Base-by-base conservation (phyloP, 306 rosid species). In the Fragaria iinumae region DNA sequence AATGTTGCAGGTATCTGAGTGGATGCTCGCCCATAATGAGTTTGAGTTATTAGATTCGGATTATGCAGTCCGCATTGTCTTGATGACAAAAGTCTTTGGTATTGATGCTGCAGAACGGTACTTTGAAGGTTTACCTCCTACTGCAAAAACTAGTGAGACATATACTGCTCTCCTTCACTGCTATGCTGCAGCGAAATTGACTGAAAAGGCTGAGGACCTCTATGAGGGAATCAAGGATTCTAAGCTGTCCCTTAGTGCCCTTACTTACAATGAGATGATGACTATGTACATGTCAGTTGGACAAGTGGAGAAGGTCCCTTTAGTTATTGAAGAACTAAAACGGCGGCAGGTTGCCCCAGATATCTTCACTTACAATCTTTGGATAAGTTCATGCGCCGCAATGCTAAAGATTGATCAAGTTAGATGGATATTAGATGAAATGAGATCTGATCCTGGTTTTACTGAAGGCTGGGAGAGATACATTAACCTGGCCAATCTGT, bases 211-310 rank as follows among this genome's bases (percentile, higher is more conserved):
- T 0, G 98, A 92, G 81, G 83, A 81, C n/a, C 91, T 95, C 64
- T 95, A 79, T 77, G 83, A 76, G 80, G 83, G 84, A 76, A 87
- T 92, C 55, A 89, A 88, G 83, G 85, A 78, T 44, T 88, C 91
- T 57, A 55, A 83, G 75, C 81, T 90, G 67, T 48, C 87, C 57
- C 85, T 88, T 67, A 86, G 83, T 57, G 92, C 91, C 64, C 87
- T 95, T 70, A 77, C 87, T 38, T 92, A 90, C 93, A 95, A 95
- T 47, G 98, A 92, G 86, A 88, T 95, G 92, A 95, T 95, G 98
- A 92, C 98, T 25, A 82, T 95, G 71, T 95, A 92, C 84, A 86
- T 88, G 90, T 90, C 97, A 23, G 91, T 90, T 2, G 98, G 98
- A 64, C 93, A 83, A 79, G 85, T 95, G 27, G 97, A 90, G 76